Evolutionary conservation across 495 filamentous ascomycete genomes (phyloP), one percentile per base, ranked within the genome.

Genomic region (Pseudoneurospora amorphoporcata): DNA sequence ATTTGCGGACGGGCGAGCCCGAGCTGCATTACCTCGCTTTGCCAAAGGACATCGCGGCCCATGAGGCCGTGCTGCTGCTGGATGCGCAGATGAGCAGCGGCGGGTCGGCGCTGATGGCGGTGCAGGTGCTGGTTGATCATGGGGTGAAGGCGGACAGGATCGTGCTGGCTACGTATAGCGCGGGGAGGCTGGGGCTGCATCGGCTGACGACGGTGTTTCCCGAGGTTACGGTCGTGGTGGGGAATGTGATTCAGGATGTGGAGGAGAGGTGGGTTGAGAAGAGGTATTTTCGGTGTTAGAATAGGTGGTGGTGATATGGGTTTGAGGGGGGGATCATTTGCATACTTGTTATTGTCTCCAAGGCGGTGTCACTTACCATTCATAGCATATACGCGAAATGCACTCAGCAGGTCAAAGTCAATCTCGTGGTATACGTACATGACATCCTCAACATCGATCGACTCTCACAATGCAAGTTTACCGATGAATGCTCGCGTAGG

Each of bases 1-100:
- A 95, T 77, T 83, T 90, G 39, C 85, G 88, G 3, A 97, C 91
- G 35, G 90, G 91, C 43, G 96, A 98, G 78, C 95, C 95, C 0
- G 94, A 97, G 79, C 82, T 99, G 70, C 96, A 98, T 78, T 98
- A 92, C 75, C 83, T 92, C 23, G 92, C 91, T 42, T 84, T 99
- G 5, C 90, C 94, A 3, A 80, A 85, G 19, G 85, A 91, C 71
- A 90, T 97, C 72, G 83, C 86, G 70, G 78, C 85, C 73, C 91
- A 97, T 79, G 88, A 90, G 72, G 89, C 89, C 69, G 93, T 99
- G 16, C 85, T 99, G 69, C 83, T 99, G 42, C 83, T 98, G 19
- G 96, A 98, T 80, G 88, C 94, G 23, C 95, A 99, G 78, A 97
- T 99, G 91, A 91, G 91, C 17, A 93, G 90, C 73, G 95, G 95